Base-by-base conservation (phyloP, 2,329 filamentous ascomycete species). In the Paramyrothecium sp. region DNA sequence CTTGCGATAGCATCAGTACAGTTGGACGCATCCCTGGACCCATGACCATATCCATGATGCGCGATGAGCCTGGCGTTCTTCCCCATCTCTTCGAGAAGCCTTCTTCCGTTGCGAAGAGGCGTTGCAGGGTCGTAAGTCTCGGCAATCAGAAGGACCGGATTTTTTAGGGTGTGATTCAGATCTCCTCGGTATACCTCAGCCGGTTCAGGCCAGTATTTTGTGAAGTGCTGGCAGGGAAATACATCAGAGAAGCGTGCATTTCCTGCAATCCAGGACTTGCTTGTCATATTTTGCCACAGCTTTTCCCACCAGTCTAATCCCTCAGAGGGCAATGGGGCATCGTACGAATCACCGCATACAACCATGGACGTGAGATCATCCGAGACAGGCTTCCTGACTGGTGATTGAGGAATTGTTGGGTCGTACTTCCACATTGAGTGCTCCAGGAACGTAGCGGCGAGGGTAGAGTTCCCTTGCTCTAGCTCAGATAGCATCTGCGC, bases 61-160 rank as follows among this genome's bases (percentile, higher is more conserved):
- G 67, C 78, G 34, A 82, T 68, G 19, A 82, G 66, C 7, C 78
- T 63, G n/a, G 79, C 78, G 55, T 81, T 82, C 8, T 62, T 55
- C 1, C 78, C 79, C 78, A 82, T 80, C 55, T 79, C 78, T 0
- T 60, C 53, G 19, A 75, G 56, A 3, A 82, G 68, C 23, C 78
- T 66, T 13, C 77, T 67, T 1, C 78, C 79, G 56, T 82, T 81
- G 5, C 78, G 72, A 48, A 82, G 63, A 4, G 79, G 79, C 7
- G 80, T 82, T 2, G 79, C 79, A 0, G 79, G 79, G 56, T 82
- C 80, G 56, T 82, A 77, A 5, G 76, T 76, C 68, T 78, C 78
- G 1, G 79, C 78, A 44, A 82, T 75, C 44, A 82, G 69, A 44
- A 82, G 63, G 2, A 82, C 66, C 0, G 80, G 78, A 55, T 77